Evolutionary conservation across 2,329 filamentous ascomycete species (phyloP), one percentile per base, ranked within the genome.

Genomic region (Arthroderma uncinatum): DNA sequence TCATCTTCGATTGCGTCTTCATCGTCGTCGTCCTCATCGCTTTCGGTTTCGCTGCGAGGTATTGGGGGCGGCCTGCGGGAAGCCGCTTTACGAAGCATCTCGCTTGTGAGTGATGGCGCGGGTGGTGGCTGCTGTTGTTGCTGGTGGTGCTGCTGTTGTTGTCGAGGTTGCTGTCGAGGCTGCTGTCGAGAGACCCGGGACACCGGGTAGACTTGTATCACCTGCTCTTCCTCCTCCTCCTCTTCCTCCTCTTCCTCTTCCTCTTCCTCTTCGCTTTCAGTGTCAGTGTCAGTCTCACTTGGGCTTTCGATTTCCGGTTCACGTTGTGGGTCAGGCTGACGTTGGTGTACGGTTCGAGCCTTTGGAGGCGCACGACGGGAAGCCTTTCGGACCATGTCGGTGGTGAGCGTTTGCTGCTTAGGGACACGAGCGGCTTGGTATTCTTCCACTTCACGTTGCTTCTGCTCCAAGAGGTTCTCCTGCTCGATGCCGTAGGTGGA

Each of bases 1-100:
- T 71, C 70, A 55, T 73, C 72, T 54, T 71, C 70, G 55, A 71
- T 74, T 25, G 69, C n/a, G n/a, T n/a, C n/a, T n/a, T n/a, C 71
- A 44, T 68, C 71, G 40, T 74, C 72, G 54, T 71, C 73, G 34
- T 65, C 67, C 3, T 65, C 58, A 4, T 65, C 58, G 12, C 58
- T 23, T 39, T 37, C 34, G 25, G 25, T 48, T 30, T 28, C 44
- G 9, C 44, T 48, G 21, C 28, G 21, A 14, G 44, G 44, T 12
- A 48, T 48, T 48, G 44, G 44, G 7, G 44, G 44, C 2, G 44
- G 44, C 25, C 21, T 12, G 14, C 44, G 44, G n/a, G 44, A 28
- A 48, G 44, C 44, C 6, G 44, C 44, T 28, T 48, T 48, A 25
- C 44, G 44, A 10, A 48, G 44, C 44, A 48, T 48, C 44, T 48